phyloP scores from a whole-genome alignment of 345 rosid species.

The Citrus unshiu region DNA sequence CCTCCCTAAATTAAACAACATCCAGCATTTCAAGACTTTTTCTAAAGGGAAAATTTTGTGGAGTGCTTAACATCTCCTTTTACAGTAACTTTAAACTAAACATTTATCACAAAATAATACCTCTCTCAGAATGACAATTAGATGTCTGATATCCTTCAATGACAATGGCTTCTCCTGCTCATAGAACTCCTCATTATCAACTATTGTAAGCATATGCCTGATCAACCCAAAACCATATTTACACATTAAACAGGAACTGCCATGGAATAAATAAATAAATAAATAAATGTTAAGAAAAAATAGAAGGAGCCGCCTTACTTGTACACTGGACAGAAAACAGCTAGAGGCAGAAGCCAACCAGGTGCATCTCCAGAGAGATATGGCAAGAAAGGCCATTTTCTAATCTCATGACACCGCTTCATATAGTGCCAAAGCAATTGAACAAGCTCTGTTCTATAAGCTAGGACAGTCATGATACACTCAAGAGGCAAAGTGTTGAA shows the following conservation, averaged over 20 bases:
- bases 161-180: slow-evolving; percentile 91
- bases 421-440: slow-evolving; percentile 87
- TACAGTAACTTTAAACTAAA: neutral
- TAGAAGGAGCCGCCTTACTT: slow-evolving; percentile 54
- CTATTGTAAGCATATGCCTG: slow-evolving; percentile 98
- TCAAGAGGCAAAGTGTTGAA: slow-evolving; percentile 79
- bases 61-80: neutral
- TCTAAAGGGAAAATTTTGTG: neutral
- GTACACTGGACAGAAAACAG: slow-evolving; percentile 96
- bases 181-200: slow-evolving; percentile 95
- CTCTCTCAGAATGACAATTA: slow-evolving; percentile 82
- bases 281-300: neutral
- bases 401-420: slow-evolving; percentile 83
- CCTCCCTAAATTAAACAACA: slow-evolving; percentile 5
- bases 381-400: slow-evolving; percentile 71
- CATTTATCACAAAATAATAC: slow-evolving; percentile 28
- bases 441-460: slow-evolving; percentile 94
- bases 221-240: slow-evolving; percentile 22
- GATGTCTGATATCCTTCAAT: slow-evolving; percentile 67
- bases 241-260: neutral
- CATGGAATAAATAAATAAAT: neutral
- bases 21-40: neutral
- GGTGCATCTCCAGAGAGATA: slow-evolving; percentile 79
- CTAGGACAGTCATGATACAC: slow-evolving; percentile 80
- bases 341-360: slow-evolving; percentile 91